Base-by-base conservation (phyloP, 164 flowering plant genomes). In the Vitis amurensis region DNA sequence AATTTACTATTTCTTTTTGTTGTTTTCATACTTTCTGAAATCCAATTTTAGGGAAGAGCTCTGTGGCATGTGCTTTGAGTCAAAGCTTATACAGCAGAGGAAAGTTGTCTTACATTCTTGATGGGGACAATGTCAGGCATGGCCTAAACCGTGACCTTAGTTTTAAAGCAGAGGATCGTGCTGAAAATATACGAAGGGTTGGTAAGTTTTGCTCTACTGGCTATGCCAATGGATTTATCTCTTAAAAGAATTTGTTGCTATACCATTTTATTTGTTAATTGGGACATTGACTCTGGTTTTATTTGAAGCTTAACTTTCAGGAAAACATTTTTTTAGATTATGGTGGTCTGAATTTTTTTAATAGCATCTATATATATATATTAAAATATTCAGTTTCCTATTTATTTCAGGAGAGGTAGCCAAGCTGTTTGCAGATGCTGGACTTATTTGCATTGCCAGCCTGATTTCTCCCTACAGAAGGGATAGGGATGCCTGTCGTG, bases 351-450 rank as follows among this genome's bases (percentile, higher is more conserved):
- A 37, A 37, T 37, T 37, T 37, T 37, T 37, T 37, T 3, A 37
- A 37, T 37, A 3, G 44, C 44, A 37, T 37, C 4, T 6, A 6
- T 37, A 6, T 6, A 37, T 31, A 31, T 37, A 37, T 37, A 37
- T 37, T 37, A 37, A 6, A 63, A 67, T 31, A 49, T 31, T 8
- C 69, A 61, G 11, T 50, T 12, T 63, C 8, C n/a, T 16, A 29
- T 66, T 12, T 16, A n/a, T 71, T 77, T 63, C 59, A 91, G 96
- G 96, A 53, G 96, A 91, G 83, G 96, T 90, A 3, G 91, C 90
- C 31, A 91, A 89, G 76, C 90, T 91, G 19, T 91, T 91, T 79
- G 87, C 90, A 52, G 93, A 89, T 79, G 90, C 96, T 69, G 93
- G 96, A 71, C 70, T 91, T 44, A 87, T 91, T 68, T 89, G 91